phyloP scores from a whole-genome alignment of 345 rosid genomes.

The Linum usitatissimum region DNA sequence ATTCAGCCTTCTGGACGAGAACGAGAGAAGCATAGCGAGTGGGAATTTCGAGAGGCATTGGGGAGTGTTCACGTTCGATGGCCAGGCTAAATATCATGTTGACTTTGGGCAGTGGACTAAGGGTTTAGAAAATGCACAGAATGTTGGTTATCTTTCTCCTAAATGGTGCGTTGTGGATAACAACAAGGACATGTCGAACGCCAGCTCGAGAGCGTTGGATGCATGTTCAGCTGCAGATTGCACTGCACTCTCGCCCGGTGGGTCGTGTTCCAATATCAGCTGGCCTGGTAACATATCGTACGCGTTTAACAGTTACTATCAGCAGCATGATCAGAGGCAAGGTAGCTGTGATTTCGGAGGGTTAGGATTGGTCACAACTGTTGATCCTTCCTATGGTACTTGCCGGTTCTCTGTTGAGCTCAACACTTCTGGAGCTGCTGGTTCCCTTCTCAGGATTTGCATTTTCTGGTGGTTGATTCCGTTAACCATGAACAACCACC shows the following conservation, averaged over 20 bases:
- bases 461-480: conserved; percentile 13
- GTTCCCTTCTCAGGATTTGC: conserved; percentile 10
- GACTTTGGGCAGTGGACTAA: conserved; percentile 49
- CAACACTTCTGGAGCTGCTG: conserved; percentile 33
- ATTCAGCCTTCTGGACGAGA: conserved; percentile 71
- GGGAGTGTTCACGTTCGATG: conserved; percentile 90
- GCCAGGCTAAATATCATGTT: conserved; percentile 72
- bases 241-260: conserved; percentile 55
- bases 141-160: conserved; percentile 59
- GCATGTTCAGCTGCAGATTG: conserved; percentile 70
- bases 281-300: conserved; percentile 82
- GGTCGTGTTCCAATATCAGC: conserved; percentile 57
- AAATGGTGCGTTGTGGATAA: conserved; percentile 85
- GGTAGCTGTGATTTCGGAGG: conserved; percentile 78
- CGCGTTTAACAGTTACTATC: conserved; percentile 80
- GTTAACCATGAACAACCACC: conserved; percentile 5
- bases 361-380: conserved; percentile 75
- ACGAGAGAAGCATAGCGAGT: conserved; percentile 35
- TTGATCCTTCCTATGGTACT: conserved; percentile 54
- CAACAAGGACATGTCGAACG: conserved; percentile 61
- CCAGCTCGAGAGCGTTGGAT: conserved; percentile 41
- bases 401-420: conserved; percentile 58
- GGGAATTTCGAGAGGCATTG: conserved; percentile 87
- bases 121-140: conserved; percentile 50
- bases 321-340: conserved; percentile 64